These are phyloP conservation scores for Akanthomyces muscarius DNA, from an alignment of 2,329 filamentous ascomycete species.

Conservation along the genomic window DNA sequence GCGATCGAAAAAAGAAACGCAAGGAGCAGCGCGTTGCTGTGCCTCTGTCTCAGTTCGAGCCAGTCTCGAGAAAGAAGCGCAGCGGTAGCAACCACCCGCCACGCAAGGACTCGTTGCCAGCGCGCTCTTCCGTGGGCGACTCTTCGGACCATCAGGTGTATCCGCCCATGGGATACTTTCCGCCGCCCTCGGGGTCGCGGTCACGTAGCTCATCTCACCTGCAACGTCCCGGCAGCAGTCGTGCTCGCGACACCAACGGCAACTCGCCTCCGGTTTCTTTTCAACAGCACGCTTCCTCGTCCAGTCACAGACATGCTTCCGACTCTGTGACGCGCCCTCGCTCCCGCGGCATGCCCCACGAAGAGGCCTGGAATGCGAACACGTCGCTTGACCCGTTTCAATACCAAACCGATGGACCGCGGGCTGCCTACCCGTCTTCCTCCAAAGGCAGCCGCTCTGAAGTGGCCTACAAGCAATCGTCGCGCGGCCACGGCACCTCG, in stretches of 20 bases:
- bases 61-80: slow-evolving; percentile 36
- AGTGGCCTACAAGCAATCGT: slow-evolving; percentile 22
- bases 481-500: slow-evolving; percentile 25
- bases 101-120: slow-evolving; percentile 35
- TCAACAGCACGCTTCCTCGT: slow-evolving; percentile 38
- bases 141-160: slow-evolving; percentile 25
- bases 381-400: slow-evolving; percentile 45
- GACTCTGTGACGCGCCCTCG: slow-evolving; percentile 36
- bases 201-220: slow-evolving; percentile 40
- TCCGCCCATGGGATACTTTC: slow-evolving; percentile 50
- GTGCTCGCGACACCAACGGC: slow-evolving; percentile 31
- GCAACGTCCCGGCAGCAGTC: slow-evolving; percentile 33
- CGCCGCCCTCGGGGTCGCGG: slow-evolving; percentile 42
- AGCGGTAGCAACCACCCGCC: slow-evolving; percentile 19
- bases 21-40: slow-evolving; percentile 49
- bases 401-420: slow-evolving; percentile 47
- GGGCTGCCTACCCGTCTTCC: slow-evolving; percentile 32
- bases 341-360: slow-evolving; percentile 30
- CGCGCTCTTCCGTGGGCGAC: slow-evolving; percentile 33
- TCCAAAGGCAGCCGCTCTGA: slow-evolving; percentile 36
- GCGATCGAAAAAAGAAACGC: slow-evolving; percentile 36
- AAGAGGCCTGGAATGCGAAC: slow-evolving; percentile 27
- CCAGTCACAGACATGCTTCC: slow-evolving; percentile 40
- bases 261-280: slow-evolving; percentile 42
- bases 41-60: slow-evolving; percentile 49